Percentiles rank a stretch among this genome's conserved stretches.
phyloP scores from a whole-genome alignment of 345 rosid species.

The Syzygium aromaticum region DNA sequence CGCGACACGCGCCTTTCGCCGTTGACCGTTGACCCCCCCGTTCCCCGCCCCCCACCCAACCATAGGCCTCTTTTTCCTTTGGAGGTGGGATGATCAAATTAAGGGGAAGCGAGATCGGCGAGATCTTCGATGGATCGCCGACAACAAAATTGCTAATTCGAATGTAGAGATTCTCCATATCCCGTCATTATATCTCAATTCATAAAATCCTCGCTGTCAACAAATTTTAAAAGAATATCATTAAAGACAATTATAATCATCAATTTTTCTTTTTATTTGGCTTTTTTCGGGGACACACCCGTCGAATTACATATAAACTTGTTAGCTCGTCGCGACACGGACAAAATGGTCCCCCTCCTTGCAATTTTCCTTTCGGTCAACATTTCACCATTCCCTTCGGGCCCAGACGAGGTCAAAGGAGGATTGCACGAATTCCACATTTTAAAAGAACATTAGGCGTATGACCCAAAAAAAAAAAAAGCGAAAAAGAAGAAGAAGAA shows the following conservation, averaged over 20 bases:
- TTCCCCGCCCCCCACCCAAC: too few species aligned
- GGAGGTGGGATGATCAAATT: neutral
- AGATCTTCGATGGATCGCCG: neutral
- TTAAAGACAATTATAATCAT: too few species aligned
- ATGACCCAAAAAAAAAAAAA: neutral
- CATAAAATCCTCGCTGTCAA: neutral
- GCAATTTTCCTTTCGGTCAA: neutral
- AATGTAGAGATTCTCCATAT: neutral
- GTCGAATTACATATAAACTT: neutral
- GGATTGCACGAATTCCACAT: neutral
- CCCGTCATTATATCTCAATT: neutral
- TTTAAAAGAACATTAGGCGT: neutral
- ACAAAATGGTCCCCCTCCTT: neutral
- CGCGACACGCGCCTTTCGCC: neutral
- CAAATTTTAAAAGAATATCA: too few species aligned
- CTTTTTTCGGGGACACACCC: neutral
- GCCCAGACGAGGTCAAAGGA: neutral
- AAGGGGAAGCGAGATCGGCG: neutral
- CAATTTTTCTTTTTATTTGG: neutral
- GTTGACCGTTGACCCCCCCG: neutral
- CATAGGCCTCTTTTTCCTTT: neutral
- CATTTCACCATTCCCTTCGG: neutral
- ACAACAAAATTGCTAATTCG: neutral
- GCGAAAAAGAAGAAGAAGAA: neutral
- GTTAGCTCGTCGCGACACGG: neutral